phyloP scores from a whole-genome alignment of 352 stramenopile genomes.

The Globisporangium splendens region DNA sequence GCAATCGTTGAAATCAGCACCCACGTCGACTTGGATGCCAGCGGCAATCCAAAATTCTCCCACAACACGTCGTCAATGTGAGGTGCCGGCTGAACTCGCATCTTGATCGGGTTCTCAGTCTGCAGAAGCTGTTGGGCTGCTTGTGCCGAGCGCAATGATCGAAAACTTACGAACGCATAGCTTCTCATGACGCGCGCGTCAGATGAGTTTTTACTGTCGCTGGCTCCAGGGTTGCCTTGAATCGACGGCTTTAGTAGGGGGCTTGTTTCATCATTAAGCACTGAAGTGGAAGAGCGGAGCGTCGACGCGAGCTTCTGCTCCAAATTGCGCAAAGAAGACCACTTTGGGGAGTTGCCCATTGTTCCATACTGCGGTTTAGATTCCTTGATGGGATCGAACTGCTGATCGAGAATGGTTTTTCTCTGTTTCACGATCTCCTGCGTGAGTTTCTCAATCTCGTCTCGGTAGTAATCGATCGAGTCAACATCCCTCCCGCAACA shows the following conservation, averaged over 20 bases:
- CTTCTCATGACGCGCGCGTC: slow-evolving; percentile 53
- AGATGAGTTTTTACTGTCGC: slow-evolving; percentile 22
- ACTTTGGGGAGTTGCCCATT: slow-evolving; percentile 5
- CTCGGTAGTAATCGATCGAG: slow-evolving; percentile 53
- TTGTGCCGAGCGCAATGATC: slow-evolving; percentile 58
- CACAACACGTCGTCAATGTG: slow-evolving; percentile 69
- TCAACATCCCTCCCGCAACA: slow-evolving; percentile 50
- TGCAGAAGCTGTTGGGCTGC: slow-evolving; percentile 71
- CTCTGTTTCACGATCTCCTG: slow-evolving; percentile 41
- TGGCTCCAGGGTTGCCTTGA: slow-evolving; percentile 15
- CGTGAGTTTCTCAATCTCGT: slow-evolving; percentile 48
- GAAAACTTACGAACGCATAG: slow-evolving; percentile 70
- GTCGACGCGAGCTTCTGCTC: slow-evolving; percentile 11
- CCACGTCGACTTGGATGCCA: slow-evolving; percentile 61
- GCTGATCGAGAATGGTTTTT: slow-evolving; percentile 43
- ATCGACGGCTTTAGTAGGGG: slow-evolving; percentile 7
- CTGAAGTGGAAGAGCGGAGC: slow-evolving; percentile 5
- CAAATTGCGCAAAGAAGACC: slow-evolving; percentile 10
- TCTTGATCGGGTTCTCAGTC: slow-evolving; percentile 58
- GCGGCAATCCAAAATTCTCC: slow-evolving; percentile 72
- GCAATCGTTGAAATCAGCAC: slow-evolving; percentile 46
- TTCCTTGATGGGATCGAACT: slow-evolving; percentile 32
- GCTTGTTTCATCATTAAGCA: slow-evolving; percentile 2
- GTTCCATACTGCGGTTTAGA: slow-evolving; percentile 23
- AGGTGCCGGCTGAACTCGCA: slow-evolving; percentile 54